phyloP scores from a whole-genome alignment of 495 filamentous ascomycete genomes.

The Xylaria castorea region DNA sequence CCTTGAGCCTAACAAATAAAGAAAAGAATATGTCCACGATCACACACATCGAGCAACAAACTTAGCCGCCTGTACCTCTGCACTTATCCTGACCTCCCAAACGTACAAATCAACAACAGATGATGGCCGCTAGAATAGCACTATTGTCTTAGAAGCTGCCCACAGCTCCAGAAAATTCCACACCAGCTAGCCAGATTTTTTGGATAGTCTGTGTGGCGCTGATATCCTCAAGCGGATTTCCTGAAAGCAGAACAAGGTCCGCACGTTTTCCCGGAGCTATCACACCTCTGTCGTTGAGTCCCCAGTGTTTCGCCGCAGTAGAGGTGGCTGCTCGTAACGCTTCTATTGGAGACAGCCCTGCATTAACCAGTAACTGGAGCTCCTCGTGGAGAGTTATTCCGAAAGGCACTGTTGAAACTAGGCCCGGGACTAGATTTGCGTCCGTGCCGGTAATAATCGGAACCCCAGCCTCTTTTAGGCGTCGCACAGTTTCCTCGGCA shows the following conservation, averaged over 20 bases:
- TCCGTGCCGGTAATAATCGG: conserved; percentile 17
- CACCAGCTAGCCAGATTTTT: conserved; percentile 42
- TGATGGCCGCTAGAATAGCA: neutral
- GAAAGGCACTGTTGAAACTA: conserved; percentile 7
- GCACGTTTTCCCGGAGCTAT: conserved; percentile 45
- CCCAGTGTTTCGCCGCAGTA: conserved; percentile 4
- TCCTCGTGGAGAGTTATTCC: conserved; percentile 21
- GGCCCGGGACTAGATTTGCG: conserved; percentile 10
- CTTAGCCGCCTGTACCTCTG: neutral
- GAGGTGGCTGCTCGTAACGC: conserved; percentile 12
- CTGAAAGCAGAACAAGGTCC: conserved; percentile 46
- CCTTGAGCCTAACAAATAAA: neutral
- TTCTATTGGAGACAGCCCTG: conserved; percentile 21
- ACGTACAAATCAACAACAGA: neutral
- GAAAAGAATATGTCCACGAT: neutral
- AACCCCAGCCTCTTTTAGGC: conserved; percentile 11
- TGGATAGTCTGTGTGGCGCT: conserved; percentile 34
- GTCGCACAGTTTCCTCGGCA: conserved; percentile 13
- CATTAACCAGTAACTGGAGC: conserved; percentile 11
- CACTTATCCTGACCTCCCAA: neutral
- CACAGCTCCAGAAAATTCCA: conserved; percentile 26
- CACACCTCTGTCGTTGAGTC: conserved; percentile 36
- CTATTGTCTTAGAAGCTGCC: neutral
- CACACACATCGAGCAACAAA: neutral
- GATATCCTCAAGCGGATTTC: conserved; percentile 45